Evolutionary conservation across 352 stramenopile species (phyloP), one percentile per base, ranked within the genome.

Genomic region (Pythium brassicae): DNA sequence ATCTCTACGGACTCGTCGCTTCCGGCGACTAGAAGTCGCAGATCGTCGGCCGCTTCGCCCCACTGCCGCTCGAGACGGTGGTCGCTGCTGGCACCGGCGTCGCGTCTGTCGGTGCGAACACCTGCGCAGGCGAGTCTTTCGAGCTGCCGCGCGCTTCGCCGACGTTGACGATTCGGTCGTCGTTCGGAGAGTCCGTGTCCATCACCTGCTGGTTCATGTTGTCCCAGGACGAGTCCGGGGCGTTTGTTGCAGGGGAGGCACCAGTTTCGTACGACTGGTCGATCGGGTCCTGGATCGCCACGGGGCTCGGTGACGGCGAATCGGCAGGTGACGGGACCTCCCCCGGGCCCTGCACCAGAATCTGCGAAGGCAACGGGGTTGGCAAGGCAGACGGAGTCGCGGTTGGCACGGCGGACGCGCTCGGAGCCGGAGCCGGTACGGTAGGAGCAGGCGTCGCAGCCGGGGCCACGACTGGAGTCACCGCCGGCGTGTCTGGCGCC

Each of bases 171-270:
- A 42, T 22, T 27, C 27, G 39, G 27, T 25, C 27, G n/a, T 12
- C 29, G 3, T 5, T 40, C 2, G 23, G 32, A 11, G 53, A 55
- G 15, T 49, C 37, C 22, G 4, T 20, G 1, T 20, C 51, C 45
- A 50, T n/a, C 19, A 45, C 35, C 29, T 57, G 29, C 37, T 65
- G 53, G 52, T 65, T 60, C 20, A 53, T 63, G 50, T 56, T 47
- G 56, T 62, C 46, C 37, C 35, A 61, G 6, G 22, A 23, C 32
- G 49, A 44, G 5, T 26, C 25, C 20, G 49, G 46, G 4, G 17
- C 17, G 12, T 43, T 49, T 6, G n/a, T 19, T 7, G 27, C 20
- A 7, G 37, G 22, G 35, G 35, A 20, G 19, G 35, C 26, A n/a
- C 23, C 42, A 44, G 44, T 8, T 19, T 26, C 35, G 35, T 27